Base-by-base conservation (phyloP, 371 early-diverging fungal genomes). In the Circinella umbellata region DNA sequence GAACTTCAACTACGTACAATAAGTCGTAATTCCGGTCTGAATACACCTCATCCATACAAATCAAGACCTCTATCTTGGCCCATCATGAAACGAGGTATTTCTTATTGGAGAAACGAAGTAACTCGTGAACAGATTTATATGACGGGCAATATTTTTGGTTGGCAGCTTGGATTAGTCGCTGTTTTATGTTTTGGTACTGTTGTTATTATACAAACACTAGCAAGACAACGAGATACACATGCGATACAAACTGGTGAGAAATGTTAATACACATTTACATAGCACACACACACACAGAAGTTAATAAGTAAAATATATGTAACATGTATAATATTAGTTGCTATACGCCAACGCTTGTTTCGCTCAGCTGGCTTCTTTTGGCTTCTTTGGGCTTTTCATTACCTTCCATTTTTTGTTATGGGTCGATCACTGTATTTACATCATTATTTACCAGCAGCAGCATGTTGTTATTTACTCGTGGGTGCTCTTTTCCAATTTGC, bases 381-480 rank as follows among this genome's bases (percentile, higher is more conserved):
- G 46, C 62, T 93, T 7, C 95, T 92, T 34, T 99, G 95, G 93
- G 68, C 82, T 10, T 76, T 96, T 38, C 99, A 99, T 77, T 99
- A 94, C 73, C 51, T 96, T 18, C 99, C 99, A 7, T 99, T 99
- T 86, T 98, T 96, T 83, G 68, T 93, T 54, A 95, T 97, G 94
- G 97, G 96, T 11, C 91, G 99, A 61, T 90, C 94, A 38, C 85
- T 99, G 17, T 99, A 98, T 83, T 80, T 99, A 64, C 99, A 98
- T 83, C 99, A 99, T 81, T 99, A 99, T 75, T 81, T 98, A 39
- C 98, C 99, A 4, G 90, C 95, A 0, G 83, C 92, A 14, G 83
- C 92, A 38, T 89, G 92, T 74, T 84, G 86, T 46, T 94, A 96
- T 78, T 86, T 95, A 73, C 74, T 92, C 11, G 59, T 89, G 15